phyloP scores from a whole-genome alignment of 768 basidiomycete species.

The Kwoniella mangroviensis region DNA sequence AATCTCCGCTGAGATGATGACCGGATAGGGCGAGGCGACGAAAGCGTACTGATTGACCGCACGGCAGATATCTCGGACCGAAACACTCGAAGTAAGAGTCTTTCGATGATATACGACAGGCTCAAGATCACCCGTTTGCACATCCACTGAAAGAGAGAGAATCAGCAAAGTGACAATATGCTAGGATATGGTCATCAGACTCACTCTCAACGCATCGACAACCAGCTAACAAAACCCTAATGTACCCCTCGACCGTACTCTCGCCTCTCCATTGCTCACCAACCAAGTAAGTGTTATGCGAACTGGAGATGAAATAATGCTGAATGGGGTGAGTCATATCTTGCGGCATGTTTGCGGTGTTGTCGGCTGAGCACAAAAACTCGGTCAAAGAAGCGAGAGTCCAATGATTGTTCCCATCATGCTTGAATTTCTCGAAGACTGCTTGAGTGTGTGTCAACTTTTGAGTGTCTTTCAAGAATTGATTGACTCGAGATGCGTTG shows the following conservation, averaged over 20 bases:
- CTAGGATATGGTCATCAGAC: constrained; percentile 40
- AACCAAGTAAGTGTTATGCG: constrained; percentile 70
- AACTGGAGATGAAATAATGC: constrained; percentile 86
- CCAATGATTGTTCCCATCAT: constrained; percentile 52
- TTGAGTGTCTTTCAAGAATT: constrained; percentile 65
- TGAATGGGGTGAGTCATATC: constrained; percentile 88
- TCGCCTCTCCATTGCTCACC: constrained; percentile 68
- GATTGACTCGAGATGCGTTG: constrained; percentile 60
- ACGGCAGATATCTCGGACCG: constrained; percentile 76
- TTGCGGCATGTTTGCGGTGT: constrained; percentile 68
- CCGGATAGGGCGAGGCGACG: constrained; percentile 83
- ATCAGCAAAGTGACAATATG: not conserved
- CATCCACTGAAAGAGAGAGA: constrained; percentile 71
- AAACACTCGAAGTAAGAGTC: constrained; percentile 81
- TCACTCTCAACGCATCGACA: constrained; percentile 92
- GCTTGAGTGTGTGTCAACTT: constrained; percentile 44
- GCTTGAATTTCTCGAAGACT: constrained; percentile 60
- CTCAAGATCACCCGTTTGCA: constrained; percentile 83
- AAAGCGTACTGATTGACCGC: constrained; percentile 91
- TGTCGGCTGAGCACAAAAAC: constrained; percentile 81
- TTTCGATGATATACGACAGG: constrained; percentile 89
- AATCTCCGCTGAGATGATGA: constrained; percentile 91
- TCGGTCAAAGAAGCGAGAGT: constrained; percentile 71
- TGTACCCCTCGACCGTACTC: constrained; percentile 90
- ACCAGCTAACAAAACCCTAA: constrained; percentile 82